Conservation (phyloP, 768 basidiomycete genomes). For the Tulasnella sp. region DNA sequence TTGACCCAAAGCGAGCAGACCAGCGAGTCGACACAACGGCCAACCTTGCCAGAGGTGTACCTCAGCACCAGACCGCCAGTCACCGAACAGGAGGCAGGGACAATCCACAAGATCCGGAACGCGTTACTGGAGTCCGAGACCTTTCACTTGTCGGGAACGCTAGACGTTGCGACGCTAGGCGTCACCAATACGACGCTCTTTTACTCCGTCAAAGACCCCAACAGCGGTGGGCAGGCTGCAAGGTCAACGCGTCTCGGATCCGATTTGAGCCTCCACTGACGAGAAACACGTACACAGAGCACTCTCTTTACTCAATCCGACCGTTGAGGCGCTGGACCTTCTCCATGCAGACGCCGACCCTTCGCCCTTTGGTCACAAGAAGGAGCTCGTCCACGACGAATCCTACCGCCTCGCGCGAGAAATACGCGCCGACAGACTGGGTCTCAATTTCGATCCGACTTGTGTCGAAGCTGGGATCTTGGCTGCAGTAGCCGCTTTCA, state of each 20-base stretch:
- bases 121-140: background rate
- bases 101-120: background rate
- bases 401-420: conserved; percentile 9
- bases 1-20: too few relatives aligned
- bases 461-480: background rate
- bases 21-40: too few relatives aligned
- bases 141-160: background rate
- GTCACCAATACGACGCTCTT: background rate
- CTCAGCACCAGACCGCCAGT: background rate
- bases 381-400: conserved; percentile 5
- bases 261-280: too few relatives aligned
- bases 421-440: background rate
- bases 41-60: too few relatives aligned
- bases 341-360: background rate
- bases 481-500: background rate
- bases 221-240: too few relatives aligned
- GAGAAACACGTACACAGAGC: too few relatives aligned
- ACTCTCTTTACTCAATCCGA: too few relatives aligned
- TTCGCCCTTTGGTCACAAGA: background rate
- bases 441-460: background rate
- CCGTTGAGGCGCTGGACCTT: background rate
- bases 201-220: background rate
- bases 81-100: background rate
- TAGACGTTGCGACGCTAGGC: background rate
- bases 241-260: too few relatives aligned